These are phyloP conservation scores for Brettanomyces naardenensis DNA, from an alignment of 805 yeast species.

Conservation along the genomic window DNA sequence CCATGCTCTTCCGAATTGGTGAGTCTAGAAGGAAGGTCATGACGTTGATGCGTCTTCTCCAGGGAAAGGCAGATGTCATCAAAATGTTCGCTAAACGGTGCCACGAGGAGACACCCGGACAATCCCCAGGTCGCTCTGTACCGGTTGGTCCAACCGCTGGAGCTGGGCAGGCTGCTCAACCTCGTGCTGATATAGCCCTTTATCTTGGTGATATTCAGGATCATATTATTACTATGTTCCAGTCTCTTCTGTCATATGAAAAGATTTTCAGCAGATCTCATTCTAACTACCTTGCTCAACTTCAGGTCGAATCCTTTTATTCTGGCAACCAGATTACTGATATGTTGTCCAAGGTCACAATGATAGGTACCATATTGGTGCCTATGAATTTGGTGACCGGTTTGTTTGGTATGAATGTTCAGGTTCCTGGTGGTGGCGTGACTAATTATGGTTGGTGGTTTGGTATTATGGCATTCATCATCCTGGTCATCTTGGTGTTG, in stretches of 20 bases:
- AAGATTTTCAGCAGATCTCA: constrained; percentile 90
- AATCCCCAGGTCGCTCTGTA: no score
- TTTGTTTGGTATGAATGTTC: constrained; percentile 92
- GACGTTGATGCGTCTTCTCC: constrained; percentile 81
- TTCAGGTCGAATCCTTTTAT: constrained; percentile 87
- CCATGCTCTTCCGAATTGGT: constrained; percentile 77
- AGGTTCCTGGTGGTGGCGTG: constrained; percentile 59
- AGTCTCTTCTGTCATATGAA: constrained; percentile 81
- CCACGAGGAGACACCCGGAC: constrained; percentile 53
- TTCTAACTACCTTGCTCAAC: constrained; percentile 84
- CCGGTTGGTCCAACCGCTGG: constrained; percentile 8
- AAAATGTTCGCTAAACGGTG: constrained; percentile 94
- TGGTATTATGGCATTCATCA: constrained; percentile 26
- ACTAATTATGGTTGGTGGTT: constrained; percentile 47
- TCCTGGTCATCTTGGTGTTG: constrained; percentile 16
- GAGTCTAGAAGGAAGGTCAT: constrained; percentile 85
- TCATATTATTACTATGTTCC: constrained; percentile 94
- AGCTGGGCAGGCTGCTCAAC: constrained; percentile 36
- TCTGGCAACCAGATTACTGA: constrained; percentile 80
- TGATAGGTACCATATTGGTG: constrained; percentile 82
- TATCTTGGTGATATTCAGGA: constrained; percentile 95
- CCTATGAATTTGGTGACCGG: constrained; percentile 91
- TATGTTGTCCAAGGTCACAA: constrained; percentile 81
- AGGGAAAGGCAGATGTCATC: constrained; percentile 94
- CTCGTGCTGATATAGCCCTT: constrained; percentile 85